These are phyloP conservation scores for Solanum lycopersicoides DNA, from an alignment of 257 asterid genomes.

Conservation along the genomic window DNA sequence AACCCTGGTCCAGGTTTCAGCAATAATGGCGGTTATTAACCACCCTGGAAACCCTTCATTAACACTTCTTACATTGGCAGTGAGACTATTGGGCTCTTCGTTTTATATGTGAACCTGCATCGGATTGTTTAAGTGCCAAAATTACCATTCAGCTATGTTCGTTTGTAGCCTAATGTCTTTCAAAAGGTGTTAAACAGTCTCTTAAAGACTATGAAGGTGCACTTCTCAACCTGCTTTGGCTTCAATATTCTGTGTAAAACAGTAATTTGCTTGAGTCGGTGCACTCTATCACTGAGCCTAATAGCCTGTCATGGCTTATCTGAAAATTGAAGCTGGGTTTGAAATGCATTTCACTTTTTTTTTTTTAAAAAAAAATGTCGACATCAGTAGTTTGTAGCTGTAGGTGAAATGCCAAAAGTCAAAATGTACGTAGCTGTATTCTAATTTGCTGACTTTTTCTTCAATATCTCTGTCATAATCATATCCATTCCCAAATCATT, in stretches of 20 bases:
- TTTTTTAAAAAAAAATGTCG: background rate
- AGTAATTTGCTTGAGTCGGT: slow-evolving; percentile 20
- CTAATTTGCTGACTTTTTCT: background rate
- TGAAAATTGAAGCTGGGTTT: too few relatives aligned
- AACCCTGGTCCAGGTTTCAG: slow-evolving; percentile 28
- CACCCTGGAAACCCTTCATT: slow-evolving; percentile 1
- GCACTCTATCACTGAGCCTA: background rate
- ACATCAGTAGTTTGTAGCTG: background rate
- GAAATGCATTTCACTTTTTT: background rate
- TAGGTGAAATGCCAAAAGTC: too few relatives aligned
- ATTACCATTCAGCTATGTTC: background rate
- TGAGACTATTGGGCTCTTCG: slow-evolving; percentile 17
- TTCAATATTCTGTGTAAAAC: slow-evolving; percentile 12
- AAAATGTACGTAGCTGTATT: background rate
- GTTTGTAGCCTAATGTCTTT: slow-evolving; percentile 11
- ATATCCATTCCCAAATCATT: background rate
- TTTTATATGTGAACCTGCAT: slow-evolving; percentile 1
- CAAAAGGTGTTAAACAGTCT: slow-evolving; percentile 15
- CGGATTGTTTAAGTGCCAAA: background rate
- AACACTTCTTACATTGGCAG: background rate
- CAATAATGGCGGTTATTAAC: slow-evolving; percentile 19
- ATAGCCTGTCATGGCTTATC: background rate
- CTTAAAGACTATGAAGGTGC: slow-evolving; percentile 18
- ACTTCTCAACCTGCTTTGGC: slow-evolving; percentile 12
- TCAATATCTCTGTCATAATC: background rate